Conservation (phyloP, 75 land plant species). For the Pseudotsuga menziesii region DNA sequence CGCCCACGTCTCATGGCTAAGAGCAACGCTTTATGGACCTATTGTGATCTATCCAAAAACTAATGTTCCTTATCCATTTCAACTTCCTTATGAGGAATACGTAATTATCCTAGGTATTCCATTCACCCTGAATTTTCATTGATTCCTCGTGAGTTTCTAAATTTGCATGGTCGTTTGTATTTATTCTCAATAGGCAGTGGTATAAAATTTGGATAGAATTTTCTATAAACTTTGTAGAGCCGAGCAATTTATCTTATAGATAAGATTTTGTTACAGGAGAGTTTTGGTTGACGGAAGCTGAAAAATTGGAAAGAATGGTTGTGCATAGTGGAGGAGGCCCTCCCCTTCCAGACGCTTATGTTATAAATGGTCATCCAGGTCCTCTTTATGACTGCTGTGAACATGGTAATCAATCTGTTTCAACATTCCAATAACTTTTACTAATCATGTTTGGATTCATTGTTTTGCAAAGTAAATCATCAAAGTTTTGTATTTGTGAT, state of each 20-base stretch:
- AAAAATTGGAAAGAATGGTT: neutral
- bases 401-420: slow-evolving; percentile 9
- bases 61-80: slow-evolving; percentile 43
- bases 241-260: neutral
- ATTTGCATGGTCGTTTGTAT: neutral
- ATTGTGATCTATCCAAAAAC: slow-evolving; percentile 42
- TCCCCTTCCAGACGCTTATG: slow-evolving; percentile 30
- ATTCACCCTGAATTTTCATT: neutral
- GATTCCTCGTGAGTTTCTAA: neutral
- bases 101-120: slow-evolving; percentile 39
- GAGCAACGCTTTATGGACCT: slow-evolving; percentile 53
- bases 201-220: neutral
- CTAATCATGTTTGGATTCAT: too few species aligned
- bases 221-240: neutral
- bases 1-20: slow-evolving; percentile 55
- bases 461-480: too few species aligned
- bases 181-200: neutral
- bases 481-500: too few species aligned
- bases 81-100: slow-evolving; percentile 30
- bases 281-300: slow-evolving; percentile 12
- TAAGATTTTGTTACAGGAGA: slow-evolving; percentile 14
- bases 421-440: too few species aligned
- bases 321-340: slow-evolving; percentile 38
- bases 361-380: slow-evolving; percentile 59
- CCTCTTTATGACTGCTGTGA: slow-evolving; percentile 38